phyloP scores from a whole-genome alignment of 2,329 filamentous ascomycete genomes.

The Hysterium pulicare region DNA sequence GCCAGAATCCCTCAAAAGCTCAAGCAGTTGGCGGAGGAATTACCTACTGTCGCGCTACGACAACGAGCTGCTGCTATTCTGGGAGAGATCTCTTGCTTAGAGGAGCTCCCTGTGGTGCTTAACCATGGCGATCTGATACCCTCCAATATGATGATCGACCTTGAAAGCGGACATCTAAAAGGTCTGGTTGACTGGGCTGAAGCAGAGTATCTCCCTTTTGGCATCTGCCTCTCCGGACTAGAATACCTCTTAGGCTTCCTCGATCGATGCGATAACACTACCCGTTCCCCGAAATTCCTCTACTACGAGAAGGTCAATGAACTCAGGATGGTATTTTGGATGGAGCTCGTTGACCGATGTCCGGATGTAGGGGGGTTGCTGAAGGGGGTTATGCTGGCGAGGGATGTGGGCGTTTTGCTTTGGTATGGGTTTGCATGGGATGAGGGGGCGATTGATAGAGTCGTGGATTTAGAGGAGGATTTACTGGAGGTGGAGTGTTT shows the following conservation, averaged over 20 bases:
- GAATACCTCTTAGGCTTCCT: conserved; percentile 57
- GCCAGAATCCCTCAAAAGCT: conserved; percentile 24
- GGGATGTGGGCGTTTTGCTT: conserved; percentile 55
- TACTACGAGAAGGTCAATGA: conserved; percentile 46
- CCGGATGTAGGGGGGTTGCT: conserved; percentile 34
- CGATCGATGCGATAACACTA: conserved; percentile 24
- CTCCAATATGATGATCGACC: conserved; percentile 55
- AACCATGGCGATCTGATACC: conserved; percentile 61
- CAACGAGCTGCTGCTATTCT: conserved; percentile 15
- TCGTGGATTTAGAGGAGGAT: conserved; percentile 52
- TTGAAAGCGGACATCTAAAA: conserved; percentile 42
- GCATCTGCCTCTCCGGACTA: conserved; percentile 57
- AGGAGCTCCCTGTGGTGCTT: conserved; percentile 51
- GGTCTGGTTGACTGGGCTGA: conserved; percentile 66
- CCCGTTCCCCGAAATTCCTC: conserved; percentile 12
- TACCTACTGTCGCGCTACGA: conserved; percentile 23
- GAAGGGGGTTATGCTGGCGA: conserved; percentile 42
- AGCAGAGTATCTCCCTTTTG: conserved; percentile 59
- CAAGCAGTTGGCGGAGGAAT: conserved; percentile 14
- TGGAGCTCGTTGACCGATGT: conserved; percentile 32
- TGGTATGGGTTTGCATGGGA: conserved; percentile 66
- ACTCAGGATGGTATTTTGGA: conserved; percentile 53
- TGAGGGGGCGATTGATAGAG: conserved; percentile 56
- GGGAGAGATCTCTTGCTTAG: conserved; percentile 44
- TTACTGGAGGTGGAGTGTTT: conserved; percentile 53